Evolutionary conservation across 371 early-diverging fungal species (phyloP), one percentile per base, ranked within the genome.

Genomic region (Saksenaea oblongispora): DNA sequence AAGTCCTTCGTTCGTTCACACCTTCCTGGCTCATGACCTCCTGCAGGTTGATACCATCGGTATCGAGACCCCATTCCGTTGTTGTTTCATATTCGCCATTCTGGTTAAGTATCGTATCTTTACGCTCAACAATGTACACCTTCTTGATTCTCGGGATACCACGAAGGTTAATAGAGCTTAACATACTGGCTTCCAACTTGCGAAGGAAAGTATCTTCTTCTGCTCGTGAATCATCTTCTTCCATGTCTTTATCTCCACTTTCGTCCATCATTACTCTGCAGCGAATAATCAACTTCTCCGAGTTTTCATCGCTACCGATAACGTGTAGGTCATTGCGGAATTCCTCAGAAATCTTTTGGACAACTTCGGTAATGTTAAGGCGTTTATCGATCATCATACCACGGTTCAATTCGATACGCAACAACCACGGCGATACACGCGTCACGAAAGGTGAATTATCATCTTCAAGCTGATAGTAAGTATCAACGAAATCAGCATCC

Each of bases 41-140:
- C 62, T 84, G 80, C 64, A 99, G 75, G 65, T 98, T 98, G 66
- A 88, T 93, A 54, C 99, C 99, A 67, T 98, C 99, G 7, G 99
- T 99, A 73, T 99, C 98, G 41, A 99, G 84, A 66, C 89, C 88
- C 89, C 91, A 94, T 73, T 96, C 95, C 35, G 79, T 82, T 27
- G 80, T 80, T 22, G 76, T 78, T 47, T 87, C 84, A 67, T 88
- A 93, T 56, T 89, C 84, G 55, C 95, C 95, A 24, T 83, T 77
- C 13, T 64, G 62, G 58, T 78, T 77, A 11, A 82, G 74, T 53
- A 71, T 66, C 2, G 78, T 79, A 2, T 85, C 83, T 75, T 93
- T 91, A 72, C 88, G 85, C 58, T 95, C 92, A 27, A 87, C 89
- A 71, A 99, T 92, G 79, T 93, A 99, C 34, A 95, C 98, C 72